Percentiles rank a stretch among this genome's conserved stretches.
phyloP scores from a whole-genome alignment of 2,329 filamentous ascomycete species.

The Magnaporthales sp. region DNA sequence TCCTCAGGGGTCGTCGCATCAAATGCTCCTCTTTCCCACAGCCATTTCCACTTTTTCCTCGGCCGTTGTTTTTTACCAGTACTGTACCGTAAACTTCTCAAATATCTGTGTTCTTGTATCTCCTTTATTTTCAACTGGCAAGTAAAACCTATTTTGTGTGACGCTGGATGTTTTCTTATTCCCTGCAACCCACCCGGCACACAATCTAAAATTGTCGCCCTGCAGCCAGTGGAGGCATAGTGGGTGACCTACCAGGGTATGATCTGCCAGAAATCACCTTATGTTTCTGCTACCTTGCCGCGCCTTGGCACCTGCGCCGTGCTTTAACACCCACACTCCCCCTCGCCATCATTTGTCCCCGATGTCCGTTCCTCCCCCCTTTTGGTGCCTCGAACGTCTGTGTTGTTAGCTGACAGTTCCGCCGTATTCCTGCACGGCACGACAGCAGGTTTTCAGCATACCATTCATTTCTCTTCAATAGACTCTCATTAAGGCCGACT shows the following conservation, averaged over 20 bases:
- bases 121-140: not conserved
- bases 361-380: conserved; percentile 7
- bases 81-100: not conserved
- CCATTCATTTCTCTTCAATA: conserved; percentile 16
- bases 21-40: not conserved
- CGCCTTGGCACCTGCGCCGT: conserved; percentile 20
- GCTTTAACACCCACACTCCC: conserved; percentile 20
- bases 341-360: not conserved
- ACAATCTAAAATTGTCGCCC: not conserved
- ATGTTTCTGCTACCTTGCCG: conserved; percentile 25
- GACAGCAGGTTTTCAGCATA: conserved; percentile 23
- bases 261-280: conserved; percentile 32
- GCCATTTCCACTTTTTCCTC: not conserved
- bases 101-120: not conserved
- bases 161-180: not conserved
- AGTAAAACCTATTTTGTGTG: not conserved
- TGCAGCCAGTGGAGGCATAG: conserved; percentile 23
- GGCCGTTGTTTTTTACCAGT: not conserved
- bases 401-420: conserved; percentile 24
- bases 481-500: conserved; percentile 9
- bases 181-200: not conserved
- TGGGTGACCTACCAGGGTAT: conserved; percentile 26
- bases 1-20: not conserved
- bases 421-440: conserved; percentile 15
- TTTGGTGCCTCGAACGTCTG: conserved; percentile 11